phyloP scores from a whole-genome alignment of 1,284 basidiomycete species.

The Cutaneotrichosporon cyanovorans region DNA sequence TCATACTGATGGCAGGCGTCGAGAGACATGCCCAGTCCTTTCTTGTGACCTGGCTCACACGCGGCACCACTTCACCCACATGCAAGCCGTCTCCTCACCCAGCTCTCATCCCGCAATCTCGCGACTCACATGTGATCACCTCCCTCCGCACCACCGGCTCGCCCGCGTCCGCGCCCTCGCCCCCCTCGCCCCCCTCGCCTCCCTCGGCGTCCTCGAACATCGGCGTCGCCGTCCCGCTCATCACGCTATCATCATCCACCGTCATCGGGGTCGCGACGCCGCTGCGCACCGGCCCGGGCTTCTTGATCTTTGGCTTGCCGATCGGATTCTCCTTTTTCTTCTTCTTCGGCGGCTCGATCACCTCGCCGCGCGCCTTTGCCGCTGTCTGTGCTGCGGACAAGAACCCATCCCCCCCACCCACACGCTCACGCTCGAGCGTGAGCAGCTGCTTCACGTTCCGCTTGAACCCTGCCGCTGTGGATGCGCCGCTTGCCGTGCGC shows the following conservation, averaged over 20 bases:
- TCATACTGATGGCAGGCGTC: too few relatives aligned
- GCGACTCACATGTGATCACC: slow-evolving; percentile 42
- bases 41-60: too few relatives aligned
- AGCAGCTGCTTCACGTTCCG: slow-evolving; percentile 45
- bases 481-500: slow-evolving; percentile 28
- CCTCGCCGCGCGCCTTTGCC: slow-evolving; percentile 32
- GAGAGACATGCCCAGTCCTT: too few relatives aligned
- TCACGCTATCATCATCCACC: slow-evolving; percentile 14
- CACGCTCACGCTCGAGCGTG: slow-evolving; percentile 38
- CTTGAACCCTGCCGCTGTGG: slow-evolving; percentile 24
- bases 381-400: slow-evolving; percentile 29
- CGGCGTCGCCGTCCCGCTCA: slow-evolving; percentile 14
- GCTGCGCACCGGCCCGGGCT: slow-evolving; percentile 9
- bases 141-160: slow-evolving; percentile 25
- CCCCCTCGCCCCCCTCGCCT: too few relatives aligned
- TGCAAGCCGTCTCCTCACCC: background rate
- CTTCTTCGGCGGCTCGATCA: slow-evolving; percentile 34
- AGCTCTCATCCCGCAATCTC: too few relatives aligned
- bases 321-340: slow-evolving; percentile 30
- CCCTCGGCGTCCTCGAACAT: slow-evolving; percentile 5
- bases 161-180: slow-evolving; percentile 1
- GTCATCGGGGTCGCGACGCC: slow-evolving; percentile 25
- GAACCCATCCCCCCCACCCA: slow-evolving; percentile 39
- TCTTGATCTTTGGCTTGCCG: slow-evolving; percentile 10
- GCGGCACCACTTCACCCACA: too few relatives aligned